A percentile compares a stretch with the other conserved stretches of the same genome.
These are phyloP conservation scores for Monosporozyma servazzii DNA, from an alignment of 805 yeast genomes.

Conservation along the genomic window DNA sequence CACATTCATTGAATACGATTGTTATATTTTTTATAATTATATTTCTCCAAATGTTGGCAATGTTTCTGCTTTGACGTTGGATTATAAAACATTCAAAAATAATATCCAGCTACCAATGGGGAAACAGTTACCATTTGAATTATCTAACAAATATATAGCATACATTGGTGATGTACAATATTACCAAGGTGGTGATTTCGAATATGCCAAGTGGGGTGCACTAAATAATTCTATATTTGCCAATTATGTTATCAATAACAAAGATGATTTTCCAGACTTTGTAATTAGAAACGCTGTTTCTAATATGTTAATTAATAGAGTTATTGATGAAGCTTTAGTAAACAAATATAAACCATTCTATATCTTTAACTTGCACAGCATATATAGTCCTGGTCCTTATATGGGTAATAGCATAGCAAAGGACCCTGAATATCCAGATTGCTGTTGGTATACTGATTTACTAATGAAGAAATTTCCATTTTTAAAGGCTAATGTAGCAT, in stretches of 20 bases:
- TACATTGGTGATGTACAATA: conserved; percentile 3
- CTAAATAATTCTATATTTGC: conserved; percentile 1
- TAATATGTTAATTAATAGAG: background rate
- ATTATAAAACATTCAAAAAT: background rate
- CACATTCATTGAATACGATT: background rate
- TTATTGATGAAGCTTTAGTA: background rate
- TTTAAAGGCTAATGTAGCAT: too few relatives aligned
- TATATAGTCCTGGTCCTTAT: too few relatives aligned
- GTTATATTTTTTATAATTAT: background rate
- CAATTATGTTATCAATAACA: background rate
- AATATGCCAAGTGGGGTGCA: conserved; percentile 1
- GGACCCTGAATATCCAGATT: too few relatives aligned
- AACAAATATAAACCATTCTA: conserved; percentile 1
- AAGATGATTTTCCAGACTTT: conserved; percentile 1
- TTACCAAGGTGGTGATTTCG: background rate
- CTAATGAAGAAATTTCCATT: too few relatives aligned
- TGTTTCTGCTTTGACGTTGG: background rate
- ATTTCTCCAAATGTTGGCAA: background rate
- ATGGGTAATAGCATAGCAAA: too few relatives aligned
- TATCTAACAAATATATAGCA: conserved; percentile 2
- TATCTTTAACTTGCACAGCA: background rate
- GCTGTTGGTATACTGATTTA: too few relatives aligned
- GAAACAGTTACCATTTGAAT: background rate
- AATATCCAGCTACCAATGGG: background rate
- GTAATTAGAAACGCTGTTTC: conserved; percentile 1